Percentiles rank a stretch among this genome's conserved stretches.
Evolutionary conservation across 2,329 filamentous ascomycete genomes (phyloP).

Genomic region (Paraconiothyrium sp.): DNA sequence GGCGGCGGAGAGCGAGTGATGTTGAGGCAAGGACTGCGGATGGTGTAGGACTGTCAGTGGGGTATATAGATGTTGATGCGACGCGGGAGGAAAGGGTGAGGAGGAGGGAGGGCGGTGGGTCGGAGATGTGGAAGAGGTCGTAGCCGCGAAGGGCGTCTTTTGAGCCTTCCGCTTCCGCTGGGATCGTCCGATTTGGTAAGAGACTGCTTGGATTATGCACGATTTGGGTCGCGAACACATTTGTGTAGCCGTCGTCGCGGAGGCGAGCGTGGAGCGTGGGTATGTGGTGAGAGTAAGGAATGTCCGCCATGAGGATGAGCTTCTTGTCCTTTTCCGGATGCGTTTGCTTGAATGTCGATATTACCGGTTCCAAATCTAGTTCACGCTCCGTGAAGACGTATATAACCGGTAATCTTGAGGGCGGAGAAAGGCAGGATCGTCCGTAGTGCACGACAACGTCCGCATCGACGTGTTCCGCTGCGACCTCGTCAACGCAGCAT

Average conservation of each 20-base stretch:
- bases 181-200: constrained; percentile 84
- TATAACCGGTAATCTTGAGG: constrained; percentile 84
- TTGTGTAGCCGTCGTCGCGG: constrained; percentile 70
- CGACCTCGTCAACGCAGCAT: constrained; percentile 96
- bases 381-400: constrained; percentile 85
- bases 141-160: constrained; percentile 68
- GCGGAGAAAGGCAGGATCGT: constrained; percentile 89
- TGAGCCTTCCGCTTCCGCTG: constrained; percentile 57
- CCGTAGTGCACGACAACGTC: constrained; percentile 96
- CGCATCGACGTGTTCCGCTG: constrained; percentile 90
- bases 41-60: constrained; percentile 57
- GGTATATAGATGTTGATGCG: constrained; percentile 79
- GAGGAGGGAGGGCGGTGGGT: constrained; percentile 82
- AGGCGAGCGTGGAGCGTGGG: constrained; percentile 65
- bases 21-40: constrained; percentile 60
- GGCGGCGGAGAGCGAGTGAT: constrained; percentile 74
- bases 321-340: constrained; percentile 72
- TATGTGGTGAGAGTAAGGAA: constrained; percentile 84
- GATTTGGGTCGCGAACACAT: constrained; percentile 75
- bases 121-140: constrained; percentile 84
- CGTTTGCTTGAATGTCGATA: constrained; percentile 71
- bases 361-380: constrained; percentile 69
- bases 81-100: constrained; percentile 88
- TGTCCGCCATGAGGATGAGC: constrained; percentile 85
- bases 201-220: constrained; percentile 79